Evolutionary conservation across 805 yeast genomes (phyloP).

Genomic region (Torulaspora delbrueckii): DNA sequence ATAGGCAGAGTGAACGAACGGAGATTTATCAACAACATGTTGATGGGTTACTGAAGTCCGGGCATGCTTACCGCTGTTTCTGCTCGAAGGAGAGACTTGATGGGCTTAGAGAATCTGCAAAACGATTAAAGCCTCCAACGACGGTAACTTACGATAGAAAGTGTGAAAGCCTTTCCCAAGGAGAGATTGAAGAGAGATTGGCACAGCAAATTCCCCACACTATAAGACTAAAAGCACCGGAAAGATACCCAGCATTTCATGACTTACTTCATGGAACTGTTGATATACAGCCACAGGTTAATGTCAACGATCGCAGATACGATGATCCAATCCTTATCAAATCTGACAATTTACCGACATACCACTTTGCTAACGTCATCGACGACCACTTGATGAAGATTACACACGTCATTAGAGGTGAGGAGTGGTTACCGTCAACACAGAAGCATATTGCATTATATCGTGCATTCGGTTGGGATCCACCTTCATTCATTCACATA

Average conservation of each 20-base stretch:
- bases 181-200: conserved; percentile 39
- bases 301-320: conserved; percentile 62
- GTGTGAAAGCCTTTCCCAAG: conserved; percentile 48
- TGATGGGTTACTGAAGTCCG: conserved; percentile 50
- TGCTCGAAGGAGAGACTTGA: conserved; percentile 78
- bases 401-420: conserved; percentile 94
- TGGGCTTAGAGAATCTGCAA: conserved; percentile 65
- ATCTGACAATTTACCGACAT: conserved; percentile 94
- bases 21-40: conserved; percentile 61
- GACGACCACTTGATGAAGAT: conserved; percentile 92
- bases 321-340: conserved; percentile 89
- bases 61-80: conserved; percentile 80
- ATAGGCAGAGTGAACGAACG: conserved; percentile 77
- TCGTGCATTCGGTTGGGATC: conserved; percentile 76
- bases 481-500: conserved; percentile 82
- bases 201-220: conserved; percentile 42
- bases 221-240: conserved; percentile 75
- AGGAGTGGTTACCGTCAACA: conserved; percentile 95
- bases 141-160: conserved; percentile 87
- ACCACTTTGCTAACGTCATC: conserved; percentile 92
- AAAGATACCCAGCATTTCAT: conserved; percentile 54
- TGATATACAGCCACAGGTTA: conserved; percentile 74
- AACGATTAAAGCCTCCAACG: conserved; percentile 75
- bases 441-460: conserved; percentile 91
- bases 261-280: conserved; percentile 78